Base-by-base conservation (phyloP, 306 rosid species). In the Gastrolobium villosum region DNA sequence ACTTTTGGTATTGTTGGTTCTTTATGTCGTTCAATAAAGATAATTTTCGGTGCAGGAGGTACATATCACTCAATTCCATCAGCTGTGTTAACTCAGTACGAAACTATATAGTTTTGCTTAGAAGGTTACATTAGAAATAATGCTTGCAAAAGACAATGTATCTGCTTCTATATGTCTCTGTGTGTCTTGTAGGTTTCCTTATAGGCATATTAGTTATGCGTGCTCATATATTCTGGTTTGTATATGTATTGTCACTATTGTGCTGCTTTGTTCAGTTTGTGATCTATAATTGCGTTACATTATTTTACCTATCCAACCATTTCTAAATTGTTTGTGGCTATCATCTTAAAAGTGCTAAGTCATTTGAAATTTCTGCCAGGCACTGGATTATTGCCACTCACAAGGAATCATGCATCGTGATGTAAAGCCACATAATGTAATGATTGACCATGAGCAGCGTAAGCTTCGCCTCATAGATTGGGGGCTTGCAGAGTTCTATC, bases 351-450 rank as follows among this genome's bases (percentile, higher is more conserved):
- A 50, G 65, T 2, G 10, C 67, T 77, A 37, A 76, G 6, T 76
- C 68, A 64, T 75, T 41, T 79, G 54, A 39, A 49, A 76, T 32
- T 48, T 59, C 67, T 50, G 8, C 13, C 77, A 87, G 90, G 90
- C 90, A 34, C 79, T 87, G 77, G 90, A 87, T 76, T 87, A 82
- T 72, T 87, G 90, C 81, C 90, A 87, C 70, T 87, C 90, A 3
- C 90, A 87, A 84, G 90, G 90, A 74, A 84, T 87, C 71, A 87
- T 87, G 90, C 90, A 87, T 56, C 88, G 90, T 26, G 90, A 87
- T 82, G 90, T 87, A 65, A 87, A 87, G 78, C 90, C 90, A 9
- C 90, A 87, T 69, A 87, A 87, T 79, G 90, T 87, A 61, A 87
- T 87, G 90, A 87, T 87, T 72, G 90, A 87, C 66, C 90, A 84